phyloP scores from a whole-genome alignment of 306 rosid species.

The Citrullus mucosospermus region DNA sequence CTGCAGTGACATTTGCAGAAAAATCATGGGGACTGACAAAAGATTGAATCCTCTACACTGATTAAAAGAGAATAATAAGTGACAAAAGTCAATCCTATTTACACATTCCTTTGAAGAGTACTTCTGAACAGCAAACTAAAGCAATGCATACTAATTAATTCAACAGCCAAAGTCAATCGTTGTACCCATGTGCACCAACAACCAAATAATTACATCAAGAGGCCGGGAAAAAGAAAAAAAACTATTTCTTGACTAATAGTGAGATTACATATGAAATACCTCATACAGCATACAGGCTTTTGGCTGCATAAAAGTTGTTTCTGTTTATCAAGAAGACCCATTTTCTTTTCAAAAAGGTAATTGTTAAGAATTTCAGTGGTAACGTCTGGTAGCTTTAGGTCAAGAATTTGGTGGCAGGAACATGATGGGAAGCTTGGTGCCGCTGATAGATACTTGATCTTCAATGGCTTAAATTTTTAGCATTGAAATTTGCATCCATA shows the following conservation, averaged over 20 bases:
- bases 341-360: neutral
- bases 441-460: neutral
- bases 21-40: constrained; percentile 24
- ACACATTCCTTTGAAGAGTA: constrained; percentile 6
- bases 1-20: constrained; percentile 95
- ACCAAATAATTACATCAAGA: neutral
- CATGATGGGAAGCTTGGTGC: neutral
- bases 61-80: constrained; percentile 13
- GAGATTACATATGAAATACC: neutral
- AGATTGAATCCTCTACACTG: constrained; percentile 30
- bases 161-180: neutral
- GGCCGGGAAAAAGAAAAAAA: neutral
- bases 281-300: neutral
- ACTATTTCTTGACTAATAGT: neutral
- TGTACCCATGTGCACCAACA: neutral
- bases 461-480: neutral
- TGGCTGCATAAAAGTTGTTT: neutral
- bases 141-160: neutral
- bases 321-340: neutral
- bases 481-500: neutral
- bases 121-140: neutral
- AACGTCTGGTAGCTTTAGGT: neutral
- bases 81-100: constrained; percentile 14
- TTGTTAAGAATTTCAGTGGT: neutral
- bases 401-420: neutral